These are phyloP conservation scores for Phytophthora lateralis DNA, from an alignment of 352 stramenopile species.

Conservation along the genomic window DNA sequence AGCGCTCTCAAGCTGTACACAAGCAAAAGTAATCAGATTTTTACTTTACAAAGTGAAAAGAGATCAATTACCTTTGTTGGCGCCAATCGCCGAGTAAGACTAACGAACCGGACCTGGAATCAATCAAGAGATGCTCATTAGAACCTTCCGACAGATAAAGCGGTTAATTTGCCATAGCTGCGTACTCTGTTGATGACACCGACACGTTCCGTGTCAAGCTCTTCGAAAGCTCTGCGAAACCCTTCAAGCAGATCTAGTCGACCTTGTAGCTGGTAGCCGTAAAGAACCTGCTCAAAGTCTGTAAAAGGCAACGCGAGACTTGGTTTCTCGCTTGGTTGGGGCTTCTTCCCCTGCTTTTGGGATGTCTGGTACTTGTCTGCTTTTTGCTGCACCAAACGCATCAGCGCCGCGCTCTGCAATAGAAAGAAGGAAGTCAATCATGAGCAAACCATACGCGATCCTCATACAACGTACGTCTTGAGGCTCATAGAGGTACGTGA, in stretches of 20 bases:
- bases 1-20: conserved; percentile 36
- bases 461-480: conserved; percentile 53
- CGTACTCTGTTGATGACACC: conserved; percentile 60
- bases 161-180: neutral
- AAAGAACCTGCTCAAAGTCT: conserved; percentile 73
- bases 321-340: conserved; percentile 14
- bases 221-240: conserved; percentile 56
- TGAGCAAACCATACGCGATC: neutral
- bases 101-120: conserved; percentile 41
- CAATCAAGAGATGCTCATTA: conserved; percentile 4
- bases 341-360: conserved; percentile 24
- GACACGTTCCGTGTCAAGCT: conserved; percentile 56
- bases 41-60: neutral
- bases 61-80: conserved; percentile 42
- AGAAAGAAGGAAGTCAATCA: conserved; percentile 3
- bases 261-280: conserved; percentile 74
- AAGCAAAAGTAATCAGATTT: neutral
- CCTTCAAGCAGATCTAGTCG: conserved; percentile 63
- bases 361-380: conserved; percentile 36
- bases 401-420: conserved; percentile 47
- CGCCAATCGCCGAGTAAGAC: conserved; percentile 39
- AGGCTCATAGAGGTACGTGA: conserved; percentile 80
- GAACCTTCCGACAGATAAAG: neutral
- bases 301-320: conserved; percentile 45
- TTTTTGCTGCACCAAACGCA: conserved; percentile 53